These are phyloP conservation scores for Starmerella riodocensis DNA, from an alignment of 805 yeast genomes.

Conservation along the genomic window DNA sequence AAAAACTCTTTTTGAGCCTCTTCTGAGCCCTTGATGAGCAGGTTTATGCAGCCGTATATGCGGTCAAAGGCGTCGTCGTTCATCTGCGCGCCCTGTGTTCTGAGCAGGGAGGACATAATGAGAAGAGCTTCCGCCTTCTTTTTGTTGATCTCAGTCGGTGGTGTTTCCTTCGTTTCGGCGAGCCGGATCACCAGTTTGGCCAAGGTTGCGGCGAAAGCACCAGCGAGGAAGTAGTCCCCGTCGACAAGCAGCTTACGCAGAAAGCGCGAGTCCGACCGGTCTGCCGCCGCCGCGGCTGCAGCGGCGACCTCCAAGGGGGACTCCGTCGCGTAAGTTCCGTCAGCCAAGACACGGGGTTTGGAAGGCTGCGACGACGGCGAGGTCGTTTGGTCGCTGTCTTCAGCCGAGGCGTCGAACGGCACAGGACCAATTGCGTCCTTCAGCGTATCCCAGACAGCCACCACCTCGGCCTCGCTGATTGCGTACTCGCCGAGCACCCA, in stretches of 20 bases:
- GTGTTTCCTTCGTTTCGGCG: slow-evolving; percentile 36
- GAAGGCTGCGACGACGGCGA: slow-evolving; percentile 23
- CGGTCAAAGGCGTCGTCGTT: slow-evolving; percentile 97
- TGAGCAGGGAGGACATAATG: slow-evolving; percentile 77
- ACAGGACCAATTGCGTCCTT: slow-evolving; percentile 78
- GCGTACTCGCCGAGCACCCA: slow-evolving; percentile 96
- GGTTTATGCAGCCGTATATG: slow-evolving; percentile 72
- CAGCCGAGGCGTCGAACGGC: slow-evolving; percentile 42
- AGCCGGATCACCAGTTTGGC: slow-evolving; percentile 77
- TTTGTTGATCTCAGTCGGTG: slow-evolving; percentile 46
- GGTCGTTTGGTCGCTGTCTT: slow-evolving; percentile 23
- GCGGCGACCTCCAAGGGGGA: slow-evolving; percentile 47
- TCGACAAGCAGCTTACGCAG: slow-evolving; percentile 66
- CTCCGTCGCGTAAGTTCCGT: slow-evolving; percentile 97
- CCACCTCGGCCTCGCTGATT: slow-evolving; percentile 53
- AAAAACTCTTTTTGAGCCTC: slow-evolving; percentile 54
- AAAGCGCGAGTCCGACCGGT: slow-evolving; percentile 38
- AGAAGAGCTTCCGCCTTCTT: slow-evolving; percentile 89
- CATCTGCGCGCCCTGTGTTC: slow-evolving; percentile 74
- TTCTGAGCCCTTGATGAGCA: slow-evolving; percentile 45
- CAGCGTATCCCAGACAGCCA: slow-evolving; percentile 75
- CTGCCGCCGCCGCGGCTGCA: slow-evolving; percentile 29
- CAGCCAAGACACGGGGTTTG: slow-evolving; percentile 79
- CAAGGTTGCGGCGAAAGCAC: slow-evolving; percentile 76
- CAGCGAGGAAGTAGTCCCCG: slow-evolving; percentile 84